Conservation (phyloP, 345 rosid genomes). For the Lepidium sativum region DNA sequence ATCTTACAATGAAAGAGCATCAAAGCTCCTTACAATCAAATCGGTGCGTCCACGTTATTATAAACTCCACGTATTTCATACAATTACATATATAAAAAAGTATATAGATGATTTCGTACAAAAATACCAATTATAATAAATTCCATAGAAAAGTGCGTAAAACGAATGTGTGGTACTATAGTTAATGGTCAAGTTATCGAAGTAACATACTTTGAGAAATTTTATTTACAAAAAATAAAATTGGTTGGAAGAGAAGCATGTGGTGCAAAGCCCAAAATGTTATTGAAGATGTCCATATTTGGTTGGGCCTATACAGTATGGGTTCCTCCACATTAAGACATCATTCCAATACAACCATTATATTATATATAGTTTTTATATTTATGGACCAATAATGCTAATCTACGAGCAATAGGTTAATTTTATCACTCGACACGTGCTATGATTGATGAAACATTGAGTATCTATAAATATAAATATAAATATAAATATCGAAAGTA, state of each 20-base stretch:
- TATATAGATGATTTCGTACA: too few species aligned
- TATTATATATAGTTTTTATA: not conserved
- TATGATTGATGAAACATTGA: not conserved
- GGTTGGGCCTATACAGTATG: not conserved
- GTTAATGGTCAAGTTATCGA: not conserved
- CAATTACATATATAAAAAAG: not conserved
- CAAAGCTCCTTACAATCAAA: not conserved
- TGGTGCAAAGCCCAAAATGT: conserved; percentile 1
- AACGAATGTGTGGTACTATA: not conserved
- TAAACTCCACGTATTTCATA: not conserved
- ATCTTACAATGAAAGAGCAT: not conserved
- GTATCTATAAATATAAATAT: not conserved
- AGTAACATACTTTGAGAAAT: not conserved
- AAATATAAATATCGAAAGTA: not conserved
- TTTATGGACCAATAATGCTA: not conserved
- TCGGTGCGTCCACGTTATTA: not conserved
- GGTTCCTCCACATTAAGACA: conserved; percentile 1
- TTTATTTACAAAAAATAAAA: not conserved
- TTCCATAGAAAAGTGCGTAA: not conserved
- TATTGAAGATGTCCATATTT: not conserved
- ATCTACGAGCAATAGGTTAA: not conserved
- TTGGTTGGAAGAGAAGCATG: not conserved
- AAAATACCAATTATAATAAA: too few species aligned
- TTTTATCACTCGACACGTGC: not conserved
- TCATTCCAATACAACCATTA: not conserved